Base-by-base conservation (phyloP, 2,329 filamentous ascomycete species). In the Hypoxylon sp. region DNA sequence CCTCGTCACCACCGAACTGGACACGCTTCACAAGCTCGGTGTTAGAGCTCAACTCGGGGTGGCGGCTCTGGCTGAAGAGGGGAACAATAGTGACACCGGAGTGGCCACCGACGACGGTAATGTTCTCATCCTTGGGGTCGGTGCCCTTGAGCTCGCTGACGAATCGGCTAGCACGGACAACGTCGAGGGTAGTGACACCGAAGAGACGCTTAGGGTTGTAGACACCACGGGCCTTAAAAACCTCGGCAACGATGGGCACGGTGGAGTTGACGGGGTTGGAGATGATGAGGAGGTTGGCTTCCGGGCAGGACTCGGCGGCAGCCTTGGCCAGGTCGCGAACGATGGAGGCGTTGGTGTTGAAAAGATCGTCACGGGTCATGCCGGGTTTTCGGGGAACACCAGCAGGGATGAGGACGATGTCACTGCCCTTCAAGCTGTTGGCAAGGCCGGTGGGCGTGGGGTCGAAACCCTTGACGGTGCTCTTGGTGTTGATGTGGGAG, bases 331-430 rank as follows among this genome's bases (percentile, higher is more conserved):
- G 90, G 84, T 98, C 96, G 79, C 95, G 94, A 81, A 99, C 96
- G 82, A 99, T 99, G 81, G 93, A 97, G 82, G 96, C 96, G 84
- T 99, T 99, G 88, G 95, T 99, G 90, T 98, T 98, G 94, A 99
- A 99, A 72, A 99, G 91, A 81, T 99, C 95, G 84, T 99, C 96
- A 87, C 96, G 94, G 85, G 92, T 97, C 96, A 99, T 99, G 84
- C 96, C 96, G 81, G 96, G 96, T 90, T 97, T 97, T 85, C 96
- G 94, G 79, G 96, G 96, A 74, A 99, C 95, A 87, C 96, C 96
- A 78, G 96, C 96, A 78, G 96, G 96, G 82, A 99, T 98, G 79
- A 99, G 89, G 78, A 99, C 93, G 76, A 99, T 90, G 83, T 98
- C 94, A 78, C 94, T 86, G 79, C 88, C 94, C 85, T 92, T 91